Evolutionary conservation across 192 early-diverging fungal species (phyloP), one percentile per base, ranked within the genome.

Genomic region (Powellomyces hirtus): DNA sequence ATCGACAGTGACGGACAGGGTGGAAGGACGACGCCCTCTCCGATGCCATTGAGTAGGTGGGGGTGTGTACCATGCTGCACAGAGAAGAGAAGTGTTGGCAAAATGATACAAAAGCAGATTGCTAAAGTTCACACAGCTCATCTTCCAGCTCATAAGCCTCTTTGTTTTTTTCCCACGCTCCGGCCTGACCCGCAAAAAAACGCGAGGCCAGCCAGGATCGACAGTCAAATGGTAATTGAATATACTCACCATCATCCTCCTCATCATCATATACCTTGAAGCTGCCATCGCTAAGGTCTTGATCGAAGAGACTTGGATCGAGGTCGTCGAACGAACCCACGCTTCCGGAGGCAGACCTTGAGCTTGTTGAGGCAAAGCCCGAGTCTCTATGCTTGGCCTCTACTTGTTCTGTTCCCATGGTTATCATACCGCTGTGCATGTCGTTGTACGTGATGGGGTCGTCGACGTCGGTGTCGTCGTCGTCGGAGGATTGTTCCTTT

Each of bases 1-100:
- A 35, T 66, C 64, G 16, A 66, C 52, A 5, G 64, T 66, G 7
- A 57, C 34, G 31, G 64, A 66, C 18, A 66, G 64, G 10, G 30
- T 30, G 4, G 64, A 66, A 0, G 64, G 36, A 26, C 53, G 49
- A 29, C 64, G 64, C 44, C 7, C 37, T 30, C 26, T 49, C n/a
- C 26, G 46, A 3, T 3, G 4, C 46, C 46, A 49, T 5, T 49
- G n/a, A 5, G 46, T 24, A 18, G 46, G 16, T 24, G 46, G 46
- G n/a, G 46, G 46, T 16, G 46, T 49, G 46, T 49, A 49, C 46
- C 46, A 49, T 24, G 46, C 46, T 49, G 5, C n/a, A 49, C n/a
- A 49, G 3, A 49, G 46, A 16, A 49, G 26, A 2, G 26, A 14
- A 49, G 46, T 24, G 16, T 5, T 24, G 14, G 16, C 2, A 3